These are phyloP conservation scores for Myriosclerotinia curreyana DNA, from an alignment of 2,329 filamentous ascomycete genomes.

Conservation along the genomic window DNA sequence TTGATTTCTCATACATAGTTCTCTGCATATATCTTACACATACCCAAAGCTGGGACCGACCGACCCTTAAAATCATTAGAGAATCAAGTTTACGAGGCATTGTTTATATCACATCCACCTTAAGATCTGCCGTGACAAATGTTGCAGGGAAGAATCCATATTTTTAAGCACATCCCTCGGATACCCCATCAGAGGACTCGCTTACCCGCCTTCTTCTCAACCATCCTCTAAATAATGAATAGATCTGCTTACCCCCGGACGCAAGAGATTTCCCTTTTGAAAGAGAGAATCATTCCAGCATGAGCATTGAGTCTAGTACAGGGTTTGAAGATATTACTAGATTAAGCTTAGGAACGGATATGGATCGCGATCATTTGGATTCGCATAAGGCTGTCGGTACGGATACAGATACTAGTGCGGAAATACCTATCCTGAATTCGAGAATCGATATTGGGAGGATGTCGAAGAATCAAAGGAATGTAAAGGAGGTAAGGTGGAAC, in stretches of 20 bases:
- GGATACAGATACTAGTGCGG: neutral
- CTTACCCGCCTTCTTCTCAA: neutral
- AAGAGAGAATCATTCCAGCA: slow-evolving; percentile 1
- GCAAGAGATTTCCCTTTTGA: neutral
- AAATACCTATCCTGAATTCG: neutral
- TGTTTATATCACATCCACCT: neutral
- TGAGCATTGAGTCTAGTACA: slow-evolving; percentile 4
- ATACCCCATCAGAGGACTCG: neutral
- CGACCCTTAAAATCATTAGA: neutral
- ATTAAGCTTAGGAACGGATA: neutral
- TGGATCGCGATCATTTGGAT: neutral
- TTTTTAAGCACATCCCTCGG: slow-evolving; percentile 3
- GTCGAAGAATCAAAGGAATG: neutral
- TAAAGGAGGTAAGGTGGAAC: neutral
- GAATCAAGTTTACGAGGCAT: neutral
- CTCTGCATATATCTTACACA: neutral
- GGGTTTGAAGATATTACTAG: slow-evolving; percentile 6
- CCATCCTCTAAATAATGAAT: neutral
- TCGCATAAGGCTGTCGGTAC: neutral
- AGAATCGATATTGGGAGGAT: slow-evolving; percentile 7
- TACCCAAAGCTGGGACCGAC: too few species aligned
- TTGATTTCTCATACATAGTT: neutral
- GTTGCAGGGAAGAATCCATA: slow-evolving; percentile 8
- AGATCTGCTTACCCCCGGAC: neutral
- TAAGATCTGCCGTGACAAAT: neutral